These are phyloP conservation scores for Xylariomycetidae sp. DNA, from an alignment of 2,329 filamentous ascomycete genomes.

Conservation along the genomic window DNA sequence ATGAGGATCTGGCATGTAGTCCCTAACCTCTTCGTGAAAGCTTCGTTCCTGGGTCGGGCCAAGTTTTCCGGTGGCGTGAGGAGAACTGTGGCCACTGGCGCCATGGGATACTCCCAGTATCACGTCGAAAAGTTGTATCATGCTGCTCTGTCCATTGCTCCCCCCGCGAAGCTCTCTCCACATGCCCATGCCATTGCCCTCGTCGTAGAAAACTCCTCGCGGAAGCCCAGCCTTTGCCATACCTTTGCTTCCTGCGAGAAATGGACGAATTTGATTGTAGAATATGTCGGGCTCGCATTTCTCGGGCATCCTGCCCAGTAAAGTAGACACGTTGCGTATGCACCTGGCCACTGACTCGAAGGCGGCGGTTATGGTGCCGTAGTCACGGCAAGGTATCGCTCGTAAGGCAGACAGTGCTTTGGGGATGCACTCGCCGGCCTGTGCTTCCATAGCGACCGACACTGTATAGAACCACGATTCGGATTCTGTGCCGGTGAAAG, in stretches of 20 bases:
- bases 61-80: conserved; percentile 12
- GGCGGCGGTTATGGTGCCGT: conserved; percentile 52
- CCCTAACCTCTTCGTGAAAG: conserved; percentile 64
- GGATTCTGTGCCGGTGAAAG: conserved; percentile 82
- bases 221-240: conserved; percentile 82
- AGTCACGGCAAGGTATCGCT: conserved; percentile 58
- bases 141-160: conserved; percentile 86
- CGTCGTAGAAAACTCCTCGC: conserved; percentile 77
- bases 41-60: conserved; percentile 16
- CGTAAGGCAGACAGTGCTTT: conserved; percentile 72
- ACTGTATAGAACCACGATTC: conserved; percentile 95
- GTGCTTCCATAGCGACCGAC: conserved; percentile 83
- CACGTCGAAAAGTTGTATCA: conserved; percentile 91
- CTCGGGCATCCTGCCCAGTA: conserved; percentile 84
- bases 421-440: conserved; percentile 68
- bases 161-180: conserved; percentile 82
- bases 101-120: conserved; percentile 76
- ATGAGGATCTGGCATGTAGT: conserved; percentile 87
- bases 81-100: conserved; percentile 30
- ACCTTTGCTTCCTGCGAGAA: conserved; percentile 85
- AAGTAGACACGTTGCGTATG: conserved; percentile 58
- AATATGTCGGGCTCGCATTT: conserved; percentile 81
- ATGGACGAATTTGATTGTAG: conserved; percentile 83
- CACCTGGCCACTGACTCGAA: conserved; percentile 60
- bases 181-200: conserved; percentile 56